Evolutionary conservation across 2,329 filamentous ascomycete genomes (phyloP).

Genomic region (Colletotrichum viniferum): DNA sequence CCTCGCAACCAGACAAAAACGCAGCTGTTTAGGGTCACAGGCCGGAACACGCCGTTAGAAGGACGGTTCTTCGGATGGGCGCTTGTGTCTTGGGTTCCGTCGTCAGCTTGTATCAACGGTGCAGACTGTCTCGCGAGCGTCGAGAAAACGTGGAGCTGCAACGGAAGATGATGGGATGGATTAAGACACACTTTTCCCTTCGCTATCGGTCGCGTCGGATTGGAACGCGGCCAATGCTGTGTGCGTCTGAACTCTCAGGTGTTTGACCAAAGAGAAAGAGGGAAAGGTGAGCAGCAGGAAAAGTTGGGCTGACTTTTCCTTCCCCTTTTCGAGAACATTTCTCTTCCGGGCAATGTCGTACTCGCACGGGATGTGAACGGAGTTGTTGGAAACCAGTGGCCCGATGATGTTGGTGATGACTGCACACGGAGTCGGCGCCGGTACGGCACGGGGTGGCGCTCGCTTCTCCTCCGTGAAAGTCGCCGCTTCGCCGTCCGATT

Average conservation of each 20-base stretch:
- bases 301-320: not conserved
- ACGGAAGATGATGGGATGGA: not conserved
- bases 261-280: not conserved
- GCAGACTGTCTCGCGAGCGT: not conserved
- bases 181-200: not conserved
- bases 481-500: not conserved
- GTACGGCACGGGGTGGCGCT: not conserved
- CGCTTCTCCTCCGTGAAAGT: not conserved
- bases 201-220: not conserved
- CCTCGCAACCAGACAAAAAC: not conserved
- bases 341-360: not conserved
- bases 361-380: not conserved
- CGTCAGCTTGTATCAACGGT: not conserved
- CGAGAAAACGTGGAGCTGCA: not conserved
- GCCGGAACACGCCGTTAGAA: not conserved
- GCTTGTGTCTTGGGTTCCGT: not conserved
- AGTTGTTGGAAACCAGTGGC: not conserved
- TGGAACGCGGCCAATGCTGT: not conserved
- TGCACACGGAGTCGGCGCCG: not conserved
- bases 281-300: not conserved
- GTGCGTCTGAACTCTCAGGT: conserved; percentile 3
- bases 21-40: not conserved
- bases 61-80: not conserved
- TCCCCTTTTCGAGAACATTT: not conserved
- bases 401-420: not conserved